Evolutionary conservation across 176 grass and related monocot genomes (phyloP).

Genomic region (Bolboschoenus planiculmis): DNA sequence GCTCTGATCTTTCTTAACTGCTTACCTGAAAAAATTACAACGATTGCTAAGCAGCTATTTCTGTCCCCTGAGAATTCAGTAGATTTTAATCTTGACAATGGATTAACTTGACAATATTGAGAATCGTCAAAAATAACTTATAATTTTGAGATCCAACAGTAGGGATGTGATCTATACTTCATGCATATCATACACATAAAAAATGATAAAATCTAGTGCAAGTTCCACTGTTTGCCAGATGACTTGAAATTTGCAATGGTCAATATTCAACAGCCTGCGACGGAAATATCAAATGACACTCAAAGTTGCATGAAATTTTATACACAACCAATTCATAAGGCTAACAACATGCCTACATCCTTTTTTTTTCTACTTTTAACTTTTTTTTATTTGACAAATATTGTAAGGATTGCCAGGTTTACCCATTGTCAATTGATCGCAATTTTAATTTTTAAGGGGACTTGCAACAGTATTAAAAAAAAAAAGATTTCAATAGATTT

Average conservation of each 20-base stretch:
- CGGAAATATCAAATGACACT: not conserved
- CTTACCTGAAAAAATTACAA: slow-evolving; percentile 29
- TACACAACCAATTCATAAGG: not conserved
- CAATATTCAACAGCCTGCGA: not conserved
- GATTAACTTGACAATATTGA: not conserved
- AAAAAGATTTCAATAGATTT: not conserved
- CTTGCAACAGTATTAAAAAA: not conserved
- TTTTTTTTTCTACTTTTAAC: not conserved
- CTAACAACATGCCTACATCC: not conserved
- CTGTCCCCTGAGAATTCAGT: not conserved
- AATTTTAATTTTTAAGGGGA: not conserved
- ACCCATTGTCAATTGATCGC: not conserved
- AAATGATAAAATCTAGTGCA: not conserved
- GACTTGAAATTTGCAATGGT: not conserved
- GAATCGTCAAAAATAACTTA: not conserved
- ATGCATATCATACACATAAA: not conserved
- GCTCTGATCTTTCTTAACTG: slow-evolving; percentile 62
- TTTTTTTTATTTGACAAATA: not conserved
- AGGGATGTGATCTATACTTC: not conserved
- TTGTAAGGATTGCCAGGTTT: not conserved
- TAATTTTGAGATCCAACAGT: not conserved
- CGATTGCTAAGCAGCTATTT: not conserved
- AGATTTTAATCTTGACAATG: not conserved
- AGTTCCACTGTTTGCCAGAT: not conserved
- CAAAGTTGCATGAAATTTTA: not conserved